Evolutionary conservation across 163 green algal species (phyloP), one percentile per base, ranked within the genome.

Genomic region (Volvox carteri): DNA sequence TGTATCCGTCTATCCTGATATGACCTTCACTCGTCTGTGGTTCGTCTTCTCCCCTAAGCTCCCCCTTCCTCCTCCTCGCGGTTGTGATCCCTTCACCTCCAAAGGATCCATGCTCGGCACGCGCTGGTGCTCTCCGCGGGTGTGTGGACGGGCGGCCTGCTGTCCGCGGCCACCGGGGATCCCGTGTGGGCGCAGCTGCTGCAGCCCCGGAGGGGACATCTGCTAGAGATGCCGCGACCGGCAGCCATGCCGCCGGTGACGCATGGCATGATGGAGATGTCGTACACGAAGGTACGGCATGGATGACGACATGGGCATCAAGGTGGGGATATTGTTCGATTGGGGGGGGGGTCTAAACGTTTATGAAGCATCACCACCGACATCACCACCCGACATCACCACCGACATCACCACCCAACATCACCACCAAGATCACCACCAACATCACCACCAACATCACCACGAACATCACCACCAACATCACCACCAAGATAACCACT

Each of bases 201-300:
- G 42, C 80, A 90, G 54, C 95, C 95, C 5, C 87, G 94, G 41
- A 74, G 89, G 8, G 95, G 95, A 0, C 93, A 97, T 75, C 85
- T 97, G 83, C 86, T 97, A 54, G 94, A 97, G 78, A 25, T 97
- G 86, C 41, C 87, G 8, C 39, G 18, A 28, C 94, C 95, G 28
- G 8, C 4, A 4, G 85, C 90, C 58, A 95, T 96, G 92, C 91
- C 93, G 2, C 58, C 46, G 0, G 56, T 97, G 44, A 62, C 3
- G 0, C 88, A 88, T 42, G 95, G 95, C 77, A 91, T 96, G 28
- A 98, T 98, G 95, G 95, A 98, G 68, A 84, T 95, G 58, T 90
- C 78, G 0, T 98, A 98, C 84, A 95, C 93, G 14, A 91, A 95
- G 79, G 93, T 92, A 52, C 39, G 70, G 8, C 56, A 23, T 54